Base-by-base conservation (phyloP, 2,329 filamentous ascomycete species). In the Coniochaeta sp. region DNA sequence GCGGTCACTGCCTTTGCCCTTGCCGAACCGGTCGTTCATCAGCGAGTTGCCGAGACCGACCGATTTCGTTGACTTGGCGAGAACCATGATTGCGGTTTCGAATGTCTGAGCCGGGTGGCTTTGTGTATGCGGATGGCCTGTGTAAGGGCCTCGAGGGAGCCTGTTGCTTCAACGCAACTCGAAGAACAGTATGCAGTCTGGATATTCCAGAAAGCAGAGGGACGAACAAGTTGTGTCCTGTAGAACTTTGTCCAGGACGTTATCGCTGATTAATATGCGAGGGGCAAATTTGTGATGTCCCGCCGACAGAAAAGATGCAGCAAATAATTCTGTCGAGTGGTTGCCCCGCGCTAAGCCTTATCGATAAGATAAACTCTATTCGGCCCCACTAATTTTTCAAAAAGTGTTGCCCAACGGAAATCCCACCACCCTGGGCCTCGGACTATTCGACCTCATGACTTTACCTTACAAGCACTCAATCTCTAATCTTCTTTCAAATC, bases 11-110 rank as follows among this genome's bases (percentile, higher is more conserved):
- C 91, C 90, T 76, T 96, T 97, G 70, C 91, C 90, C 77, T 95
- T 96, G 71, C 93, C 91, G 75, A 98, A 97, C 61, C 93, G 89
- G 78, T 98, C 95, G 74, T 98, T 98, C 95, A 99, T 99, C 73
- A 99, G 85, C 78, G 89, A 87, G 79, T 97, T 97, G 73, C 95
- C 95, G 78, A 99, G 87, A 74, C 95, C 95, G 70, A 97, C 91
- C 69, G 87, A 84, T 77, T 93, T 96, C 76, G 97, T 98, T 66
- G 92, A 96, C 79, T 98, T 99, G 75, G 95, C 87, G 69, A 80
- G 74, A 72, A 77, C 75, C 83, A 86, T 86, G 61, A 68, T 81
- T 74, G 67, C 61, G 38, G 61, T 17, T n/a, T 47, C 22, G 43
- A 12, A 24, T 31, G n/a, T 47, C 19, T 12, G 6, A 36, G 34